These are phyloP conservation scores for Tolypocladium capitatum DNA, from an alignment of 2,329 filamentous ascomycete genomes.

Conservation along the genomic window DNA sequence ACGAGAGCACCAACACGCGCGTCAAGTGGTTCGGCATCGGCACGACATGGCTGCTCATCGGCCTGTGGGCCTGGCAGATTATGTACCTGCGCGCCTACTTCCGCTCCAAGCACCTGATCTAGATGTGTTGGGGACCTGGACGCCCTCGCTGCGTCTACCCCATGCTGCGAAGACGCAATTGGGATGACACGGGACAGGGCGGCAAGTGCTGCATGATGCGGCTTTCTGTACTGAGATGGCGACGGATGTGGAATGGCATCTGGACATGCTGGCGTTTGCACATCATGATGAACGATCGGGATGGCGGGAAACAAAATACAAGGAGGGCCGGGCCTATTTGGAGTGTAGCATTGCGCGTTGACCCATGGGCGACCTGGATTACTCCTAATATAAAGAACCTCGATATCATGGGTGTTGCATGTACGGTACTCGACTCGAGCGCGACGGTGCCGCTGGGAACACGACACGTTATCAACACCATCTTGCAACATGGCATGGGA, in stretches of 20 bases:
- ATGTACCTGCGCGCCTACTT: slow-evolving; percentile 97
- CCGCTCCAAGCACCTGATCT: slow-evolving; percentile 40
- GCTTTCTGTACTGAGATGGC: neutral
- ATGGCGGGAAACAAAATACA: neutral
- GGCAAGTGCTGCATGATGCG: neutral
- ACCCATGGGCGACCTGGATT: neutral
- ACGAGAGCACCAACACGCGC: slow-evolving; percentile 97
- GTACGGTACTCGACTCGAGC: neutral
- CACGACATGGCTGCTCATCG: slow-evolving; percentile 83
- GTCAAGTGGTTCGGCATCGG: slow-evolving; percentile 98
- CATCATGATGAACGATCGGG: slow-evolving; percentile 21
- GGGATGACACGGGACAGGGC: neutral
- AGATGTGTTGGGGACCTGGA: slow-evolving; percentile 1
- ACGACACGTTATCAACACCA: neutral
- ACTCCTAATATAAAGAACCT: neutral
- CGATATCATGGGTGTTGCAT: neutral
- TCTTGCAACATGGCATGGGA: neutral
- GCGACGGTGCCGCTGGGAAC: neutral
- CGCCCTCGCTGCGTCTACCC: neutral
- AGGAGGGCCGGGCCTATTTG: neutral
- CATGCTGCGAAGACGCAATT: neutral
- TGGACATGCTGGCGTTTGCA: slow-evolving; percentile 9
- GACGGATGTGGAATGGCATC: neutral
- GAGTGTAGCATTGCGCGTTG: neutral
- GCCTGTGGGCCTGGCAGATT: slow-evolving; percentile 90